Evolutionary conservation across 1,284 basidiomycete genomes (phyloP), one percentile per base, ranked within the genome.

Genomic region (Irpex lacteus): DNA sequence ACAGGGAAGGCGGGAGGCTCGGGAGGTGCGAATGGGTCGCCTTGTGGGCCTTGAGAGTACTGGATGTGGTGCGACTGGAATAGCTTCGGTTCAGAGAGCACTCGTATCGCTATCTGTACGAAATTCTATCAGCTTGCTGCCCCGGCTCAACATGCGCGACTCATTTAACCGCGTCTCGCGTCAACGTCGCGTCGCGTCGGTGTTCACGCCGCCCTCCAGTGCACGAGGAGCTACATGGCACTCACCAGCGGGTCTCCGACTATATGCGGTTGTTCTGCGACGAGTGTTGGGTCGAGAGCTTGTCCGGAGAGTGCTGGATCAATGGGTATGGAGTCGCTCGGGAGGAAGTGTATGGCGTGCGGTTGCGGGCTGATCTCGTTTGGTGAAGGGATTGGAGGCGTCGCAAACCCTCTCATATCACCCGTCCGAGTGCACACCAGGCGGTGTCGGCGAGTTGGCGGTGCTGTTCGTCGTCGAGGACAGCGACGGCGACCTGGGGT

Each of bases 11-110:
- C 73, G 64, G 78, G 77, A 56, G 80, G 77, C 63, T 82, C 82
- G 66, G 82, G 84, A 49, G 86, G 89, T 59, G 89, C 88, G 73
- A 92, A 92, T 44, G 90, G 90, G 77, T 92, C 91, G 65, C 91
- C 90, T 71, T 90, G 88, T 15, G 91, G 91, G 19, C 85, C 89
- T 74, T 89, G 85, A 44, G 86, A 82, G 71, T 90, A 91, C 63
- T 85, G 74, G 19, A 71, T 67, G 57, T 67, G 65, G 61, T 66
- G 72, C 32, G 67, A 67, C 59, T 60, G 62, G 53, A 64, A 64
- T 26, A 64, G 63, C 52, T 67, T 60, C 47, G 65, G 67, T 60
- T 65, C 65, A 53, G 63, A 63, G 26, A 65, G 59, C 37, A 66
- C 66, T 18, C 64, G 65, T 19, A 67, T 63, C 36, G 65, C 61